phyloP scores from a whole-genome alignment of 2,329 filamentous ascomycete species.

The Zasmidium angulare region DNA sequence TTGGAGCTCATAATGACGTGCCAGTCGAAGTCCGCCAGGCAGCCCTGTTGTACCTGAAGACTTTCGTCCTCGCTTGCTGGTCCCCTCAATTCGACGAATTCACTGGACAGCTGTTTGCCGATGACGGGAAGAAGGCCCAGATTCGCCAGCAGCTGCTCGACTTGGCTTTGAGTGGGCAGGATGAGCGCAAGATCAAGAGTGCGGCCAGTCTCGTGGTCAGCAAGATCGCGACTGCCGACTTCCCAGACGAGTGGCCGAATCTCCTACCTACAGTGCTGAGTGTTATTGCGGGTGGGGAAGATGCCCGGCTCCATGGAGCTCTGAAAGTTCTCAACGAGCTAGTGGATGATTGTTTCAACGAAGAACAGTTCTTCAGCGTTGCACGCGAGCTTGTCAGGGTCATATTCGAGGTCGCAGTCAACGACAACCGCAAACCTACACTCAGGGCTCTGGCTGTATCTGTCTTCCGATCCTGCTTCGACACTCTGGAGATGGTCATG shows the following conservation, averaged over 20 bases:
- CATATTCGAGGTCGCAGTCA: constrained; percentile 78
- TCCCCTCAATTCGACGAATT: constrained; percentile 71
- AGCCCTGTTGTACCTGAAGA: constrained; percentile 75
- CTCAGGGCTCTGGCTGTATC: constrained; percentile 83
- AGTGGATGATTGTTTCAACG: constrained; percentile 88
- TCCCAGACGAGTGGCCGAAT: constrained; percentile 91
- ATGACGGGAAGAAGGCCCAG: constrained; percentile 69
- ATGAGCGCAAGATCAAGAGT: constrained; percentile 81
- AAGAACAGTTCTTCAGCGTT: constrained; percentile 91
- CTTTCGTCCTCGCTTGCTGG: constrained; percentile 85
- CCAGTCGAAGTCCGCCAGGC: constrained; percentile 77
- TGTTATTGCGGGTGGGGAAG: constrained; percentile 72
- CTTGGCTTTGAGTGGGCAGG: constrained; percentile 69
- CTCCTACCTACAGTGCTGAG: constrained; percentile 78
- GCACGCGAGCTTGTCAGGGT: constrained; percentile 81
- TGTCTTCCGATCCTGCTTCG: constrained; percentile 88
- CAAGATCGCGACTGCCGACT: constrained; percentile 91
- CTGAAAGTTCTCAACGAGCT: constrained; percentile 85
- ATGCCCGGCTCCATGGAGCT: constrained; percentile 82
- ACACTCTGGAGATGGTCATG: constrained; percentile 94
- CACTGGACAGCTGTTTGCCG: constrained; percentile 63
- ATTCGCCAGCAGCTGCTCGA: constrained; percentile 74
- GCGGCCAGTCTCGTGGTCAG: constrained; percentile 87
- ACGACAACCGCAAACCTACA: constrained; percentile 66
- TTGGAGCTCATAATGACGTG: constrained; percentile 74